A percentile compares a stretch with the other conserved stretches of the same genome.
These are phyloP conservation scores for Aspergillus indologenus DNA, from an alignment of 495 filamentous ascomycete genomes.

Conservation along the genomic window DNA sequence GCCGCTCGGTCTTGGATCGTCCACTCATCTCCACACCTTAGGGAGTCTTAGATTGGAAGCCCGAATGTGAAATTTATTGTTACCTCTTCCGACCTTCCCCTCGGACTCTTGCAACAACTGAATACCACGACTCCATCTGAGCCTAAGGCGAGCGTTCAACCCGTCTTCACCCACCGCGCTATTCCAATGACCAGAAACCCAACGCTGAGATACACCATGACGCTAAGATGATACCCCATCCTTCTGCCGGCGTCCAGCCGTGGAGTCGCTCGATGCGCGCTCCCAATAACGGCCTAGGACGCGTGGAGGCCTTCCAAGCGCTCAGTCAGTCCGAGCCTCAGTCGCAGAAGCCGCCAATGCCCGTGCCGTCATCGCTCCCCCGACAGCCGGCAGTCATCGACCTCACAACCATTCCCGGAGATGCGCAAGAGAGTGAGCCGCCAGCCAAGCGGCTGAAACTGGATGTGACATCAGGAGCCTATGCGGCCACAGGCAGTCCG, in stretches of 20 bases:
- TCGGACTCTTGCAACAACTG: background rate
- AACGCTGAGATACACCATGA: constrained; percentile 38
- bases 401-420: constrained; percentile 31
- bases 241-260: constrained; percentile 45
- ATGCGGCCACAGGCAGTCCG: constrained; percentile 22
- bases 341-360: constrained; percentile 26
- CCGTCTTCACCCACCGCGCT: background rate
- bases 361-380: constrained; percentile 23
- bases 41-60: background rate
- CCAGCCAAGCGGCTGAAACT: constrained; percentile 40
- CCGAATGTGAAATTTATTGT: constrained; percentile 6
- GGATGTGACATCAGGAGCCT: constrained; percentile 30
- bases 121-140: background rate
- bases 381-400: constrained; percentile 40
- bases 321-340: constrained; percentile 27
- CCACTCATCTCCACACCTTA: background rate
- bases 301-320: constrained; percentile 29
- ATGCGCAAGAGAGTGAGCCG: constrained; percentile 39
- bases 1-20: background rate
- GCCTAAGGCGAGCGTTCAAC: background rate
- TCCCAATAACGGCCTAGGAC: constrained; percentile 36
- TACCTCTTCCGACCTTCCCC: background rate
- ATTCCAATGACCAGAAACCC: constrained; percentile 22
- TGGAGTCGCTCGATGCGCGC: constrained; percentile 41
- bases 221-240: constrained; percentile 47